These are phyloP conservation scores for sweet orange (Citrus sinensis) DNA, from an alignment of 345 rosid genomes.

Conservation along the genomic window DNA sequence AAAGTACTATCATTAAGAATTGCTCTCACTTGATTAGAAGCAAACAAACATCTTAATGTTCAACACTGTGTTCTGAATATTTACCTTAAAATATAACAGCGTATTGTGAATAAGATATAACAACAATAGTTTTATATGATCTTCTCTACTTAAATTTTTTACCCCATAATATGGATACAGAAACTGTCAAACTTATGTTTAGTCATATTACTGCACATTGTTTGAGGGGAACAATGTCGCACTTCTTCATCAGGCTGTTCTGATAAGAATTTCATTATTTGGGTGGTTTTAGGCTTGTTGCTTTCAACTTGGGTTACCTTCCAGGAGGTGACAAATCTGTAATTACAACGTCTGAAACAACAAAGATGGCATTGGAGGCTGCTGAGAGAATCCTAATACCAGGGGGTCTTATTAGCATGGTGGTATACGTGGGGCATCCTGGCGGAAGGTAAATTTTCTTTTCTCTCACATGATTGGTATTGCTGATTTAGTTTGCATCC, in stretches of 20 bases:
- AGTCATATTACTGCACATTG: neutral
- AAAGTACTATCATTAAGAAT: neutral
- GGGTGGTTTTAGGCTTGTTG: constrained; percentile 55
- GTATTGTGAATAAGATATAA: neutral
- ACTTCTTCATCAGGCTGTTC: neutral
- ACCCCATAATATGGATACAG: neutral
- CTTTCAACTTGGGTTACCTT: constrained; percentile 93
- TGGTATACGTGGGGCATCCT: constrained; percentile 83
- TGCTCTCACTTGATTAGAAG: neutral
- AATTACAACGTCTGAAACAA: constrained; percentile 60
- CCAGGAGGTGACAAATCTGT: constrained; percentile 78
- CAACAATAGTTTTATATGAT: neutral
- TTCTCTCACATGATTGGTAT: neutral
- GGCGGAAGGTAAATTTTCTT: constrained; percentile 63
- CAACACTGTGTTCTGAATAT: neutral
- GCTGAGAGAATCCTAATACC: constrained; percentile 55
- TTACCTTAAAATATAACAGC: no score
- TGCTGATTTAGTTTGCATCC: neutral
- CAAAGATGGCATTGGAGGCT: constrained; percentile 58
- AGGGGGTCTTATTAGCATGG: constrained; percentile 77
- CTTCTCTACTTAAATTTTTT: neutral
- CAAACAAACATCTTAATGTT: neutral
- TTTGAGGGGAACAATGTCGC: neutral
- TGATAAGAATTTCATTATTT: neutral
- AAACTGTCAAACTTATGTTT: neutral